Percentiles rank a stretch among this genome's conserved stretches.
Evolutionary conservation across 352 stramenopile species (phyloP).

Genomic region (Elongisporangium prolatum): DNA sequence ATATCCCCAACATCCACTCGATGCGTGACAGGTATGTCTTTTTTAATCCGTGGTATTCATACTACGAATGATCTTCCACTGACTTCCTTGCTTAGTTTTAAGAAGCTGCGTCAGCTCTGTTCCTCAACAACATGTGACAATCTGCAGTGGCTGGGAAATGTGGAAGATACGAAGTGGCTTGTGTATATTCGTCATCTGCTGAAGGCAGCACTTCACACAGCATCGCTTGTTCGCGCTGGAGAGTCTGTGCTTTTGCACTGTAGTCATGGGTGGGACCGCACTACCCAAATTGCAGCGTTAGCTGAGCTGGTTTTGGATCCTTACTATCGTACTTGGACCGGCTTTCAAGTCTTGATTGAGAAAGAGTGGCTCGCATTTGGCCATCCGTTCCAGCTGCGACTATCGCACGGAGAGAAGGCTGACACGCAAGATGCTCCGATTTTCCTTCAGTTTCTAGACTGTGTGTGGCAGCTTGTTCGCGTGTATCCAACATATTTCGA

Average conservation of each 20-base stretch:
- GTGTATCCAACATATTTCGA: slow-evolving; percentile 97
- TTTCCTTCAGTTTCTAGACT: slow-evolving; percentile 85
- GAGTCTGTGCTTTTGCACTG: slow-evolving; percentile 80
- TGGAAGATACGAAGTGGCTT: slow-evolving; percentile 98
- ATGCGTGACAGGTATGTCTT: slow-evolving; percentile 91
- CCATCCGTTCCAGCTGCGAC: slow-evolving; percentile 74
- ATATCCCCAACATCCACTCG: slow-evolving; percentile 98
- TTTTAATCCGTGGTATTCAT: no score
- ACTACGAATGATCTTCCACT: neutral
- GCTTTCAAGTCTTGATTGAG: slow-evolving; percentile 79
- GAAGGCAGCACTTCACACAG: slow-evolving; percentile 88
- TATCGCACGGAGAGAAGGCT: slow-evolving; percentile 73
- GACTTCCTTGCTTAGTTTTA: slow-evolving; percentile 32
- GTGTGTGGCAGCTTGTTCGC: slow-evolving; percentile 80
- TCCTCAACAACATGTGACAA: slow-evolving; percentile 88
- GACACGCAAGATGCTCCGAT: slow-evolving; percentile 81
- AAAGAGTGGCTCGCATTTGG: slow-evolving; percentile 85
- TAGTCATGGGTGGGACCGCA: slow-evolving; percentile 86
- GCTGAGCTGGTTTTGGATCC: slow-evolving; percentile 71
- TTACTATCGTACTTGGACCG: slow-evolving; percentile 74
- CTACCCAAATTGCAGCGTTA: slow-evolving; percentile 83
- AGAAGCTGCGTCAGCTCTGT: slow-evolving; percentile 66
- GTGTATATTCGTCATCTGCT: slow-evolving; percentile 93
- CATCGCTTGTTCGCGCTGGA: slow-evolving; percentile 88
- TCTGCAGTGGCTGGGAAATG: slow-evolving; percentile 84